Evolutionary conservation across 2,329 filamentous ascomycete species (phyloP), one percentile per base, ranked within the genome.

Genomic region (Hirsutella rhossiliensis): DNA sequence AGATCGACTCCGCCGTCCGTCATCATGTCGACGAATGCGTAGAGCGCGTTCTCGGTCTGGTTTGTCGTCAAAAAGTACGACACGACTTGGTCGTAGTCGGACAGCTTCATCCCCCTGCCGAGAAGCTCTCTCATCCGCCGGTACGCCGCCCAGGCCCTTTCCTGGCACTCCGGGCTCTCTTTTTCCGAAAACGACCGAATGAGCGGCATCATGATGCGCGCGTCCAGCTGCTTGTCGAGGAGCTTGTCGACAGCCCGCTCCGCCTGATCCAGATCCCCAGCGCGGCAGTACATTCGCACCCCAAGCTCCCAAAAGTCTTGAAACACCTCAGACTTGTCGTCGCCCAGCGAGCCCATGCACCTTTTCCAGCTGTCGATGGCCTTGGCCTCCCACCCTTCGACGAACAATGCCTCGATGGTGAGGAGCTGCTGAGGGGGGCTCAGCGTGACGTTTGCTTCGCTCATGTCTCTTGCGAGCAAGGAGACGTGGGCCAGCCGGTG

Each of bases 1-100:
- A 76, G 55, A 45, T 76, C 67, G 43, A 78, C 60, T 38, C 67
- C 58, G 5, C 74, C 73, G 4, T 76, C 74, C 45, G 78, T 76
- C 79, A 94, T 88, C 87, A 95, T 94, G 59, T 95, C 87, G 52
- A 83, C 85, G 60, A 94, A 94, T 0, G 87, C 78, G 43, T 78
- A 76, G 44, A 90, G 71, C 1, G 85, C 86, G 47, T 80, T 72
- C 47, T 83, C 75, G 6, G 77, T 69, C 46, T 80, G 71, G 43
- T 78, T 75, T 7, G 77, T 72, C 19, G 79, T 69, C 23, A 95
- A 64, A 54, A 94, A 86, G 38, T 75, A 76, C 18, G 82, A 73
- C 40, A 83, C 80, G 31, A 89, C 73, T 47, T 75, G 68, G 58
- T 94, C 87, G 53, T 89, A 94, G 56, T 94, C 84, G 17, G 78